Base-by-base conservation (phyloP, 2,329 filamentous ascomycete genomes). In the Hirsutella minnesotensis region DNA sequence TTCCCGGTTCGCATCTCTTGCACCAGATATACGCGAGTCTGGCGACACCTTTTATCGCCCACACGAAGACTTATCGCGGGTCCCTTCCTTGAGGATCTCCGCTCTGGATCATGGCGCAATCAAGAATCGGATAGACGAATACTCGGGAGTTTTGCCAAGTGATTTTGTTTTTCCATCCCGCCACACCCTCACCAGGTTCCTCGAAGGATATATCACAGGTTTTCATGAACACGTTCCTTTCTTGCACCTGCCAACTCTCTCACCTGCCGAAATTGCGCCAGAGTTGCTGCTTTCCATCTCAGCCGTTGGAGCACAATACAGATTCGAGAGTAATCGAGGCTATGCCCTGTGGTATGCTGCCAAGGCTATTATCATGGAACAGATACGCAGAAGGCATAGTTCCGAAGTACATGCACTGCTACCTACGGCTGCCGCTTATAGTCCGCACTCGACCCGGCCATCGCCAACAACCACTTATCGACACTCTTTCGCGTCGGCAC, bases 91-190 rank as follows among this genome's bases (percentile, higher is more conserved):
- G 61, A 51, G 73, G 59, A 73, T 78, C 31, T 77, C 72, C 16
- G 67, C 66, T 9, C 65, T 63, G 44, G 75, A 78, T 48, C 71
- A 78, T 51, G 67, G 64, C 4, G 61, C 68, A 10, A 77, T 81
- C 43, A 73, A 74, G 52, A 73, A 67, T 43, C 69, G 74, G n/a
- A 58, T 82, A 0, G 69, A 76, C 18, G 75, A 80, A 46, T 82
- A 81, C 48, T 74, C 75, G 1, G 66, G 70, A 1, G 72, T 80
- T 4, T 57, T 82, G 19, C 75, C 79, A 0, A 65, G 62, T 41
- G 76, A 78, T 50, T 86, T 86, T 49, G 70, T 77, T 3, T 74
- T 86, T 40, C 81, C 82, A 1, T 84, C 81, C 4, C 72, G 81
- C 3, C 73, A 84, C 49, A 83, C 82, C 0, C 57, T 86, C 22